Evolutionary conservation across 1,284 basidiomycete genomes (phyloP).

Genomic region (Cryptococcus sp.): DNA sequence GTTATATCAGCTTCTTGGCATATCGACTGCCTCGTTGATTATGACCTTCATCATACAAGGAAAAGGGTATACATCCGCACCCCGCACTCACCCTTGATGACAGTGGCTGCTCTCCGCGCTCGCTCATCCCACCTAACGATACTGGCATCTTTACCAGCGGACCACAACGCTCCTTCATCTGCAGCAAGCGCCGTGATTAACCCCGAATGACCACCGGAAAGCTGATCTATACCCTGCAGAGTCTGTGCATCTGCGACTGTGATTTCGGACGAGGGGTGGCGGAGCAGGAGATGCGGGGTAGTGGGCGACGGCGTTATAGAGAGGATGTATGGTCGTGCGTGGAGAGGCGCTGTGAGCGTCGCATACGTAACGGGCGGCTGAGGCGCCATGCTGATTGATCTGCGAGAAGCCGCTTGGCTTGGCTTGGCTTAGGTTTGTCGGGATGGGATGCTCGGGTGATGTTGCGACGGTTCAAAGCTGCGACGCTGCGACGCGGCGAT

Average conservation of each 20-base stretch:
- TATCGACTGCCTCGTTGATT: background rate
- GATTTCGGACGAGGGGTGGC: conserved; percentile 43
- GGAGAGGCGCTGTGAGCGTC: conserved; percentile 35
- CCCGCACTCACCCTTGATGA: conserved; percentile 43
- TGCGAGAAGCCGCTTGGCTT: background rate
- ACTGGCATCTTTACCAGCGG: conserved; percentile 43
- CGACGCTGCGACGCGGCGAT: too few species aligned
- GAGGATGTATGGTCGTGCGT: conserved; percentile 44
- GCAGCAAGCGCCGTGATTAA: conserved; percentile 36
- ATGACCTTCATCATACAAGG: too few species aligned
- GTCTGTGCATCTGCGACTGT: conserved; percentile 49
- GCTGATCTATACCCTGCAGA: conserved; percentile 40
- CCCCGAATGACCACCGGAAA: conserved; percentile 40
- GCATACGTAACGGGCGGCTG: conserved; percentile 39
- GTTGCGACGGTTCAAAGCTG: too few species aligned
- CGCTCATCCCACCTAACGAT: conserved; percentile 53
- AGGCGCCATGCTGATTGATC: conserved; percentile 36
- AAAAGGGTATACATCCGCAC: too few species aligned
- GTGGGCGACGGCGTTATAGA: conserved; percentile 44
- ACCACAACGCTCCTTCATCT: conserved; percentile 44
- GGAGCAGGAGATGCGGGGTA: conserved; percentile 46
- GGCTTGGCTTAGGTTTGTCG: too few species aligned
- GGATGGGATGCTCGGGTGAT: too few species aligned
- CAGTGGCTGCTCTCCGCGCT: conserved; percentile 31
- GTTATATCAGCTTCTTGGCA: background rate